phyloP scores from a whole-genome alignment of 805 yeast genomes.

The Cyberlindnera amylophila region DNA sequence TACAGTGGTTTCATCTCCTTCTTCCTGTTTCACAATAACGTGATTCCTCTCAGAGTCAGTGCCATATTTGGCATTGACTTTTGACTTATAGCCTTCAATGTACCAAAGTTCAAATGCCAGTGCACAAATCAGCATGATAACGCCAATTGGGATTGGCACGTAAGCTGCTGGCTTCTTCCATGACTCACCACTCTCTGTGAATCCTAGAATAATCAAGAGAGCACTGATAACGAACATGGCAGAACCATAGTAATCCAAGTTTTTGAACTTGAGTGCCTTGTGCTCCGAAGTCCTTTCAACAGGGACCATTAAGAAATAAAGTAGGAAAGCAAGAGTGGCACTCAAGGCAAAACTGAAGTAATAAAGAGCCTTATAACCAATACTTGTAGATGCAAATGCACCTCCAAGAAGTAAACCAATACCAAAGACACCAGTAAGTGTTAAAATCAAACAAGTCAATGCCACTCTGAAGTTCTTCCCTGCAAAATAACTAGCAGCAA shows the following conservation, averaged over 20 bases:
- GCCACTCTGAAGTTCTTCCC: slow-evolving; percentile 28
- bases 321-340: slow-evolving; percentile 22
- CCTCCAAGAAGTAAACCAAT: slow-evolving; percentile 42
- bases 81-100: slow-evolving; percentile 17
- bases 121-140: slow-evolving; percentile 27
- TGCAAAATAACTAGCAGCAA: slow-evolving; percentile 29
- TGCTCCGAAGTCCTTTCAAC: slow-evolving; percentile 26
- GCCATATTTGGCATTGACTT: not conserved
- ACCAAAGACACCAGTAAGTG: slow-evolving; percentile 32
- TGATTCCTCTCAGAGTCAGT: not conserved
- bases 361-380: slow-evolving; percentile 34
- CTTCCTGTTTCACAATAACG: not conserved
- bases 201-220: slow-evolving; percentile 38
- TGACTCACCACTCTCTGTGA: slow-evolving; percentile 41
- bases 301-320: slow-evolving; percentile 30
- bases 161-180: slow-evolving; percentile 41
- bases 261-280: slow-evolving; percentile 17
- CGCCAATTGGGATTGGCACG: slow-evolving; percentile 39
- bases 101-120: slow-evolving; percentile 31
- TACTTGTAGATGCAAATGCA: slow-evolving; percentile 31
- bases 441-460: slow-evolving; percentile 24
- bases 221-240: slow-evolving; percentile 32
- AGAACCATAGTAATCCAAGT: slow-evolving; percentile 35
- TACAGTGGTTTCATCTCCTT: not conserved
- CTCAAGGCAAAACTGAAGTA: slow-evolving; percentile 36